These are phyloP conservation scores for Exophiala sp. DNA, from an alignment of 2,329 filamentous ascomycete genomes.

Conservation along the genomic window DNA sequence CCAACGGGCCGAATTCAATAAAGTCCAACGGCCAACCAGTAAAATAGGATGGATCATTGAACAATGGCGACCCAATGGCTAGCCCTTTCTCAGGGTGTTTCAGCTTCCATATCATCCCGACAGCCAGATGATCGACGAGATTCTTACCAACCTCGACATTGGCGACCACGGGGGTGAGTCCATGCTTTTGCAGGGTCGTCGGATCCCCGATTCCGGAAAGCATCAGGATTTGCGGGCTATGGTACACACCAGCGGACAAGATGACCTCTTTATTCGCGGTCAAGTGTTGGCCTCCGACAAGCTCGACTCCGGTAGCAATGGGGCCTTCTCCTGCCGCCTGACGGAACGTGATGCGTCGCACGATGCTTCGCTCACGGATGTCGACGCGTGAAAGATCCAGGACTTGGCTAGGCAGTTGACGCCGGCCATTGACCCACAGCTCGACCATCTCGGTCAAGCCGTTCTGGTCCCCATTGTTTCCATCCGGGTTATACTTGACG, in stretches of 20 bases:
- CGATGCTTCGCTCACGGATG: conserved; percentile 26
- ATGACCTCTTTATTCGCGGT: conserved; percentile 40
- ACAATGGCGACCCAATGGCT: conserved; percentile 35
- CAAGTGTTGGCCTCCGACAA: conserved; percentile 25
- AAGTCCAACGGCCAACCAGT: conserved; percentile 38
- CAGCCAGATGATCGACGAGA: conserved; percentile 34
- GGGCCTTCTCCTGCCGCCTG: conserved; percentile 1
- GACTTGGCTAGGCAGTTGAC: conserved; percentile 31
- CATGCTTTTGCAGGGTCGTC: conserved; percentile 29
- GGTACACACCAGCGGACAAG: conserved; percentile 40
- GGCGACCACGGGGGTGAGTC: conserved; percentile 32
- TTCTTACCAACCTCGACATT: conserved; percentile 37
- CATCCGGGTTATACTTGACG: conserved; percentile 27
- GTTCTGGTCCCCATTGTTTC: conserved; percentile 30
- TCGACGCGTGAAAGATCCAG: conserved; percentile 12
- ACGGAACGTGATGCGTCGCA: conserved; percentile 26
- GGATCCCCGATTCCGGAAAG: conserved; percentile 34
- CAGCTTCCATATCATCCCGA: conserved; percentile 29
- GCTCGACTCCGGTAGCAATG: conserved; percentile 29
- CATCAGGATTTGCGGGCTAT: conserved; percentile 38
- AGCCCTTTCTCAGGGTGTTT: conserved; percentile 33
- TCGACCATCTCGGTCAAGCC: conserved; percentile 33
- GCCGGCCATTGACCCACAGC: conserved; percentile 30
- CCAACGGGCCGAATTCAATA: conserved; percentile 23
- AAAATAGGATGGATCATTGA: conserved; percentile 35